These are phyloP conservation scores for Aspergillus biplanus DNA, from an alignment of 495 filamentous ascomycete genomes.

Conservation along the genomic window DNA sequence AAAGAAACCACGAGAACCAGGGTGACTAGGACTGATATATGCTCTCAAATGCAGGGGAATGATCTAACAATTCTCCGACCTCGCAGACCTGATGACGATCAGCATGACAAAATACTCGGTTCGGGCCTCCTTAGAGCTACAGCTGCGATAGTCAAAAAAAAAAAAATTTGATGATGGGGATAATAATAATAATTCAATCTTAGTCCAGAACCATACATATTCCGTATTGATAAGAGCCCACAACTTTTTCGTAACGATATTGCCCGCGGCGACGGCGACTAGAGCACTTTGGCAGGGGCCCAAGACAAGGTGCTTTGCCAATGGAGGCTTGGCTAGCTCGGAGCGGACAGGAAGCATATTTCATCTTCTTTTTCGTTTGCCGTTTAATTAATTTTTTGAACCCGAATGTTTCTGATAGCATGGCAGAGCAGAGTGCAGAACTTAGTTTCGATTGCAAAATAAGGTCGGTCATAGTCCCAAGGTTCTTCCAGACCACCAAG, in stretches of 20 bases:
- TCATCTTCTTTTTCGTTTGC: no score
- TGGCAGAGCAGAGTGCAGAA: neutral
- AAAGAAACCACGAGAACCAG: neutral
- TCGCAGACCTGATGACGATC: constrained; percentile 11
- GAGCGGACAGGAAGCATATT: no score
- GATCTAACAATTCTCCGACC: constrained; percentile 7
- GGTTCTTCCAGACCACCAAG: neutral
- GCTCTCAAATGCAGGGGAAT: neutral
- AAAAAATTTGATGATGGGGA: constrained; percentile 12
- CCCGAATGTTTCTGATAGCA: neutral
- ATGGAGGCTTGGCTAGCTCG: no score
- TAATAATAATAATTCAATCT: constrained; percentile 18
- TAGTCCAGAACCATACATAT: neutral
- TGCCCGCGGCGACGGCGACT: neutral
- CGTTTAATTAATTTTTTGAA: no score
- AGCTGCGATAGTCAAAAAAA: constrained; percentile 12
- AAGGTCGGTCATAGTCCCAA: constrained; percentile 5
- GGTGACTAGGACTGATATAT: constrained; percentile 11
- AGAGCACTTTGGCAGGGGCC: neutral
- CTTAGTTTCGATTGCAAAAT: constrained; percentile 4
- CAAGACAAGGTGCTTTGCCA: no score
- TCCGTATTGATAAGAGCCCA: constrained; percentile 15
- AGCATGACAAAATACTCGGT: neutral
- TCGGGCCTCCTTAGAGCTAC: neutral
- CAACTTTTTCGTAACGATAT: constrained; percentile 11